phyloP scores from a whole-genome alignment of 345 rosid genomes.

The Rhizophora apiculata region DNA sequence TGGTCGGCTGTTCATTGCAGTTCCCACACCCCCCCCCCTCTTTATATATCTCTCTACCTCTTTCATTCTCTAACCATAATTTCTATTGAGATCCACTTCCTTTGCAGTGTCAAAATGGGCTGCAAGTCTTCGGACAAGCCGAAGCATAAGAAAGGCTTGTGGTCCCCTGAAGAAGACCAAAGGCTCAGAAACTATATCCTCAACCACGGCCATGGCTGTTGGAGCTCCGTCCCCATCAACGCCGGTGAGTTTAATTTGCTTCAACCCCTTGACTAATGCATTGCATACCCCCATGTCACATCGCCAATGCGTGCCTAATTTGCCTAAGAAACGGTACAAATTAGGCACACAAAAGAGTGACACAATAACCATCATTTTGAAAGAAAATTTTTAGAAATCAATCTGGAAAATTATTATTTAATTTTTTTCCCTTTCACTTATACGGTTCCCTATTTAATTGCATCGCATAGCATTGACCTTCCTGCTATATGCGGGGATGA shows the following conservation, averaged over 20 bases:
- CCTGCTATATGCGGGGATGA: no score
- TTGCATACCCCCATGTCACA: background rate
- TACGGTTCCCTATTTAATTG: no score
- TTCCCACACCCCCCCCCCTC: constrained; percentile 19
- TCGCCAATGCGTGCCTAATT: no score
- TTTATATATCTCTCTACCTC: constrained; percentile 1
- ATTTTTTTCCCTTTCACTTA: no score
- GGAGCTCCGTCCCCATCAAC: constrained; percentile 83
- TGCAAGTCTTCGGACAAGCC: constrained; percentile 44
- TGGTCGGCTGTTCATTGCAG: constrained; percentile 37
- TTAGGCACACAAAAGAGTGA: no score
- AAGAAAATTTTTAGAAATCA: no score
- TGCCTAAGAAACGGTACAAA: no score
- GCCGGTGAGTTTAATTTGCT: constrained; percentile 49
- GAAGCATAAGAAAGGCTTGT: constrained; percentile 78
- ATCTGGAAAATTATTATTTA: no score
- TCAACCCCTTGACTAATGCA: background rate
- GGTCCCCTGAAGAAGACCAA: constrained; percentile 98
- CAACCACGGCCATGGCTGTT: constrained; percentile 72
- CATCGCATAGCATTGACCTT: no score
- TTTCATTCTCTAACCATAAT: constrained; percentile 2
- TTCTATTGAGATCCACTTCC: constrained; percentile 1
- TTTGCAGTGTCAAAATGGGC: constrained; percentile 30
- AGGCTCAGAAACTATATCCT: constrained; percentile 59
- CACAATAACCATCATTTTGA: no score